These are phyloP conservation scores for Diaporthe citrichinensis DNA, from an alignment of 2,329 filamentous ascomycete species.

Conservation along the genomic window DNA sequence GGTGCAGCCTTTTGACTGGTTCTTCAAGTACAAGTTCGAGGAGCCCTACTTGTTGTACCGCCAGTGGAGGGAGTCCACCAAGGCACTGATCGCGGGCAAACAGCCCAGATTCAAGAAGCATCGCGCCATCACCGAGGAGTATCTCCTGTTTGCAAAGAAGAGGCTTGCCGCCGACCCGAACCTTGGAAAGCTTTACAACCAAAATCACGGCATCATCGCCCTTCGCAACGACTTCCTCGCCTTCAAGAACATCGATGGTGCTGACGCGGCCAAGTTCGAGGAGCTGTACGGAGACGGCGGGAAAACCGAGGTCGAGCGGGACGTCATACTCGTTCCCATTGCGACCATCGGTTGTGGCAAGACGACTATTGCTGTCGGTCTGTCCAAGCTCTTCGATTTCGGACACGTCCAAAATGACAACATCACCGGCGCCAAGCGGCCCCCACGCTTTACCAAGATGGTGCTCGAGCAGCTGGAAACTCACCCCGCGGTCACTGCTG, in stretches of 20 bases:
- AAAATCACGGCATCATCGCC: conserved; percentile 95
- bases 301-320: conserved; percentile 69
- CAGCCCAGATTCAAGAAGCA: conserved; percentile 89
- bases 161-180: conserved; percentile 78
- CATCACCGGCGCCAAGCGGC: conserved; percentile 82
- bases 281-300: conserved; percentile 65
- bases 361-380: conserved; percentile 88
- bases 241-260: conserved; percentile 86
- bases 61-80: conserved; percentile 98
- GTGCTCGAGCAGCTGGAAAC: conserved; percentile 75
- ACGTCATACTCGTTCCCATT: conserved; percentile 89
- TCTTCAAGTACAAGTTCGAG: conserved; percentile 99
- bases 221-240: conserved; percentile 90
- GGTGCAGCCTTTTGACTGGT: conserved; percentile 87
- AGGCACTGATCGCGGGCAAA: conserved; percentile 83
- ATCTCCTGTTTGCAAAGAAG: conserved; percentile 84
- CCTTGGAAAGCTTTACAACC: conserved; percentile 79
- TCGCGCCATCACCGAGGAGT: conserved; percentile 89
- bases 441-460: conserved; percentile 81
- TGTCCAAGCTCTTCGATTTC: conserved; percentile 89
- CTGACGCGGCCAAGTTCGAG: conserved; percentile 87
- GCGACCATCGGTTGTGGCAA: conserved; percentile 97
- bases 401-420: conserved; percentile 98
- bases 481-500: conserved; percentile 84
- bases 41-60: conserved; percentile 99